Conservation (phyloP, 805 yeast genomes). For the Starmerella khaoyaiensis region DNA sequence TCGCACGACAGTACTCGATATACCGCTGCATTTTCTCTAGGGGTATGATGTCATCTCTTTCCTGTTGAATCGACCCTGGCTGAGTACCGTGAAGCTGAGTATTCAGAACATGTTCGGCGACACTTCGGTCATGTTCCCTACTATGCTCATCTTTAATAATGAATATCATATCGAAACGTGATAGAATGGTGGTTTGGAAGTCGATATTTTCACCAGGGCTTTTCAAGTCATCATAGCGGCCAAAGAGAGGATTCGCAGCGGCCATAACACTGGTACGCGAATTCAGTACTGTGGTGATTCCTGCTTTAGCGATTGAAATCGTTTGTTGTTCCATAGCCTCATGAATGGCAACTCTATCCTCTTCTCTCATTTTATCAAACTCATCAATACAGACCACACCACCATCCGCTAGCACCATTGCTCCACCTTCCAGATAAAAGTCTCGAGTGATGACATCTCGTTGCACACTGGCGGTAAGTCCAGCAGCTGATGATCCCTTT, state of each 20-base stretch:
- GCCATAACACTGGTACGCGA: slow-evolving; percentile 95
- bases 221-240: slow-evolving; percentile 90
- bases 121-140: slow-evolving; percentile 67
- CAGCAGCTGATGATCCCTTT: slow-evolving; percentile 98
- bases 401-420: slow-evolving; percentile 99
- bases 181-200: slow-evolving; percentile 90
- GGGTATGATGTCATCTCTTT: slow-evolving; percentile 64
- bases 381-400: slow-evolving; percentile 99
- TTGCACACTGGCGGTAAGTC: slow-evolving; percentile 96
- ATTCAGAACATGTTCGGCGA: slow-evolving; percentile 90
- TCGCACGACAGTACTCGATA: slow-evolving; percentile 75
- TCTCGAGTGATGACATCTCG: slow-evolving; percentile 76
- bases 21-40: slow-evolving; percentile 84
- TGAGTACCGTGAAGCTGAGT: slow-evolving; percentile 73
- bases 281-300: slow-evolving; percentile 90
- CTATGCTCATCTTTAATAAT: slow-evolving; percentile 93
- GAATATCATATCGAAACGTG: slow-evolving; percentile 97
- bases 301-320: slow-evolving; percentile 96
- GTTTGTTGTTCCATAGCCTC: slow-evolving; percentile 99
- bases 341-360: slow-evolving; percentile 96
- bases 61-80: slow-evolving; percentile 33
- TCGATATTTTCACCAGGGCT: slow-evolving; percentile 97
- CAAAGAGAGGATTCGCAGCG: slow-evolving; percentile 95
- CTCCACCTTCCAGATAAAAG: slow-evolving; percentile 96
- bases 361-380: slow-evolving; percentile 98